A percentile compares a stretch with the other conserved stretches of the same genome.
These are phyloP conservation scores for Tetradesmus obliquus DNA, from an alignment of 139 green algal species.

Conservation along the genomic window DNA sequence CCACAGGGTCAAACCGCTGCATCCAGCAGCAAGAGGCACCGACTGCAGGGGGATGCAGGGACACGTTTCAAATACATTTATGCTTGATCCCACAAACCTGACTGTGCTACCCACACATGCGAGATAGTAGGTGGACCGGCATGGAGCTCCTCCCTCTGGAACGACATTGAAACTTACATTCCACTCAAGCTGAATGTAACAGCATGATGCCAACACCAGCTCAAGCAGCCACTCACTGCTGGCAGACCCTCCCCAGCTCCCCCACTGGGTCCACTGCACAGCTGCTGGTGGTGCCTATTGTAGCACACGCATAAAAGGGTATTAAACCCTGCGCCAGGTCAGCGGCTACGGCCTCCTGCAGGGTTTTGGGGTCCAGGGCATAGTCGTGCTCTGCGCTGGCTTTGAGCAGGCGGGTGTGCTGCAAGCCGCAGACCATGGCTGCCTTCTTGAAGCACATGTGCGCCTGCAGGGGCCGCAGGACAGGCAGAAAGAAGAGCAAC, in stretches of 20 bases:
- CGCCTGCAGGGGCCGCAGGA: conserved; percentile 58
- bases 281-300: conserved; percentile 82
- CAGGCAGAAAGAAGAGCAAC: background rate
- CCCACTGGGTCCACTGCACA: conserved; percentile 57
- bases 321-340: conserved; percentile 75
- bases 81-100: too few species aligned
- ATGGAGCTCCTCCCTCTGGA: too few species aligned
- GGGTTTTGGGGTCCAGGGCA: conserved; percentile 64
- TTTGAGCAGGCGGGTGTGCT: conserved; percentile 71
- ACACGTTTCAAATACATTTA: too few species aligned
- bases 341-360: conserved; percentile 62
- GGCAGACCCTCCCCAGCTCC: conserved; percentile 22
- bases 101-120: too few species aligned
- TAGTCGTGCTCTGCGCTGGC: conserved; percentile 53
- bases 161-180: too few species aligned
- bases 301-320: conserved; percentile 81
- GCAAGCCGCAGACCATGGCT: conserved; percentile 79
- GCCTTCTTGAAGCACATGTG: conserved; percentile 86
- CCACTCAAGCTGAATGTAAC: too few species aligned
- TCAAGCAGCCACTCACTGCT: background rate
- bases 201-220: too few species aligned
- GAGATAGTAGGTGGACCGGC: too few species aligned
- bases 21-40: too few species aligned
- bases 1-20: background rate
- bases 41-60: too few species aligned